phyloP scores from a whole-genome alignment of 306 rosid genomes.

The Sechiopsis laciniata region DNA sequence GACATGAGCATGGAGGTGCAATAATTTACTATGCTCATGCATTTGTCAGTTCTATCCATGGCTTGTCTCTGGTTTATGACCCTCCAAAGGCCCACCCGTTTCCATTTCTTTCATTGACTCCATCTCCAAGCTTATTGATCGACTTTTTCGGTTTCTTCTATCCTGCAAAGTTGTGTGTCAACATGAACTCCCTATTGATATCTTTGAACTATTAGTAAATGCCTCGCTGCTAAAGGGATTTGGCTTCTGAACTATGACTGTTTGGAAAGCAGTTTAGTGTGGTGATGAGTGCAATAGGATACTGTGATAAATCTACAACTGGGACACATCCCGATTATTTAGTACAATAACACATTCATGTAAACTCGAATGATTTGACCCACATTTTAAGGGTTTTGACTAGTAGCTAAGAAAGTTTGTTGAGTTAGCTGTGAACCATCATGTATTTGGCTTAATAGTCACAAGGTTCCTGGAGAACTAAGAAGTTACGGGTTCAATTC shows the following conservation, averaged over 20 bases:
- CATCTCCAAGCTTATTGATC: conserved; percentile 62
- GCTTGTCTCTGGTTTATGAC: conserved; percentile 36
- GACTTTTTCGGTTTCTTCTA: conserved; percentile 73
- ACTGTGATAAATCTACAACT: not conserved
- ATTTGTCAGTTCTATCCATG: conserved; percentile 33
- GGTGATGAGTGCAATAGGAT: not conserved
- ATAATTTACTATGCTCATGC: conserved; percentile 22
- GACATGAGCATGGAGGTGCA: conserved; percentile 15
- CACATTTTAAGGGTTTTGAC: not conserved
- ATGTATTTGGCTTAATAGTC: too few relatives aligned
- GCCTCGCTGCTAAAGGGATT: not conserved
- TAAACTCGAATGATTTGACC: not conserved
- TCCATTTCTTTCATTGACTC: conserved; percentile 58
- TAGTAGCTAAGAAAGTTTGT: not conserved
- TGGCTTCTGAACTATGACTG: not conserved
- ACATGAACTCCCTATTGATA: not conserved
- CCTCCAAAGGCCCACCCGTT: conserved; percentile 39
- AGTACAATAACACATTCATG: not conserved
- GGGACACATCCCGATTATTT: not conserved
- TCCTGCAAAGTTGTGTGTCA: conserved; percentile 39
- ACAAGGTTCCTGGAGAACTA: too few relatives aligned
- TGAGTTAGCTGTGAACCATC: not conserved
- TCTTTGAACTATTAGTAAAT: not conserved
- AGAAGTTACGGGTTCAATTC: too few relatives aligned
- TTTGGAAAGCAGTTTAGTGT: not conserved